Evolutionary conservation across 495 filamentous ascomycete genomes (phyloP), one percentile per base, ranked within the genome.

Genomic region (Hypomontagnella monticulosa): DNA sequence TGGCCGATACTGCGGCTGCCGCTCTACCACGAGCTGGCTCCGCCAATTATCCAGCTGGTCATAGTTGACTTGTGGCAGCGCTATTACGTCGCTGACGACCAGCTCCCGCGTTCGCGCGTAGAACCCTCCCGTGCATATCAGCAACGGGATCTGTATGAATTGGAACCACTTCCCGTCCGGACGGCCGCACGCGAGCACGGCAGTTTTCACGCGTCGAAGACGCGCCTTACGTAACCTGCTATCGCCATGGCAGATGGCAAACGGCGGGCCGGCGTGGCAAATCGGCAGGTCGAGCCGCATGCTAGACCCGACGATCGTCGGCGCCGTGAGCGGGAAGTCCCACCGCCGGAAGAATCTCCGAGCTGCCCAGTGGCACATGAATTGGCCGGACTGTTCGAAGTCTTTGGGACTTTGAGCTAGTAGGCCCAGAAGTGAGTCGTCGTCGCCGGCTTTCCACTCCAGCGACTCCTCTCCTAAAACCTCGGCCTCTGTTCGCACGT

Each of bases 21-120:
- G 14, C 38, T 57, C 52, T 8, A 63, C 11, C 1, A 51, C 20
- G 5, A 57, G 2, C 37, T 40, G 42, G 3, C 1, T 0, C 15
- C 34, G 34, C 44, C 10, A 37, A 4, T 1, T 4, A 6, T 16
- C 32, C 11, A 57, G 52, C 3, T 36, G 4, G 11, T 16, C n/a
- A 37, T 23, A 23, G 37, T 55, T 23, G 15, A 57, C 36, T 9
- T 6, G 23, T 9, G 72, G 70, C n/a, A 72, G 32, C 5, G 75
- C 67, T n/a, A 72, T 43, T 15, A 63, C 8, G 19, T 69, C 70
- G 11, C 69, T 68, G 20, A 72, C 51, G 38, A 76, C 43, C 14
- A 76, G 49, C 44, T 63, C 51, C 7, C 51, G 43, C 12, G 51
- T 56, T 15, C 60, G 51, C 3, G 43, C 52, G 37, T 49, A 52